Conservation (phyloP, 768 basidiomycete species). For the Rhodosporidiobolus sp. region DNA sequence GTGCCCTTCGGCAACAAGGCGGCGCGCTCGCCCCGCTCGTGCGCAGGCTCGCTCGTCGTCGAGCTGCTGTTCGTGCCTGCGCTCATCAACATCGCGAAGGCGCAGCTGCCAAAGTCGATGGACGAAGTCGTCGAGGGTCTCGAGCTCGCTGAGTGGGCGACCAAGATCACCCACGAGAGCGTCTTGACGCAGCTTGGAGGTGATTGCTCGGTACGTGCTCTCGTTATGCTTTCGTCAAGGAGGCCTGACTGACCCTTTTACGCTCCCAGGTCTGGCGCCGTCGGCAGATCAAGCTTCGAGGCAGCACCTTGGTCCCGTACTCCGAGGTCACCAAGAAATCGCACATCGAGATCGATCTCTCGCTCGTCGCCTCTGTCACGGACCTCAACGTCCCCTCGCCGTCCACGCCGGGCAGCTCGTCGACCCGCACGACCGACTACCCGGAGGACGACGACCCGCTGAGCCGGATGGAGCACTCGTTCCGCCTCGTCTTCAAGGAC, state of each 20-base stretch:
- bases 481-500: conserved; percentile 73
- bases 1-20: conserved; percentile 58
- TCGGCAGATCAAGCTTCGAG: conserved; percentile 31
- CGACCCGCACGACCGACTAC: neutral
- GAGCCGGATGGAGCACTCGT: conserved; percentile 48
- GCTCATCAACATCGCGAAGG: conserved; percentile 71
- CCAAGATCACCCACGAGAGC: conserved; percentile 88
- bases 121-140: conserved; percentile 88
- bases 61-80: conserved; percentile 84
- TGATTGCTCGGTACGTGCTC: conserved; percentile 72
- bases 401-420: neutral
- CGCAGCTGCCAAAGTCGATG: conserved; percentile 81
- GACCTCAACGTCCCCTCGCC: conserved; percentile 33
- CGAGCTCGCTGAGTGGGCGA: conserved; percentile 87
- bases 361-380: conserved; percentile 33
- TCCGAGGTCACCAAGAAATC: conserved; percentile 37
- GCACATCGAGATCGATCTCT: conserved; percentile 42
- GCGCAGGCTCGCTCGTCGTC: conserved; percentile 56
- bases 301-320: conserved; percentile 34
- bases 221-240: neutral
- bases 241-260: no score
- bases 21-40: conserved; percentile 4
- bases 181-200: conserved; percentile 89
- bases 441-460: conserved; percentile 22
- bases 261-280: conserved; percentile 41